A percentile compares a stretch with the other conserved stretches of the same genome.
phyloP scores from a whole-genome alignment of 2,329 filamentous ascomycete genomes.

The Calonectria multiphialidica region DNA sequence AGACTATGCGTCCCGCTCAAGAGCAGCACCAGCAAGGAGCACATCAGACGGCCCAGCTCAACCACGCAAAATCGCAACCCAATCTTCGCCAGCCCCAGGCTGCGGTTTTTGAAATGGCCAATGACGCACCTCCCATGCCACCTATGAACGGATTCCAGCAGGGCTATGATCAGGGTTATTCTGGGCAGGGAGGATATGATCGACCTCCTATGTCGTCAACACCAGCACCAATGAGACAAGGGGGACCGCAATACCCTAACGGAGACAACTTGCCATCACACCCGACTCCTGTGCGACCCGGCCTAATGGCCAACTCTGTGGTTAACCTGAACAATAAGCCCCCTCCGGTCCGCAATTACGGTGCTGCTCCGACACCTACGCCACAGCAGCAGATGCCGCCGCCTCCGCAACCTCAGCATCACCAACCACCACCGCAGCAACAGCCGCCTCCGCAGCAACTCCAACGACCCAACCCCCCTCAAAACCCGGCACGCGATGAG shows the following conservation, averaged over 20 bases:
- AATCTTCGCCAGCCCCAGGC: constrained; percentile 73
- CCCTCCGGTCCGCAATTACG: constrained; percentile 69
- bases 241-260: constrained; percentile 46
- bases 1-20: constrained; percentile 55
- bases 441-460: constrained; percentile 45
- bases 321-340: constrained; percentile 69
- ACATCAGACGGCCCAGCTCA: constrained; percentile 65
- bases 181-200: constrained; percentile 39
- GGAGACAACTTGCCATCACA: constrained; percentile 68
- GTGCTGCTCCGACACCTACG: constrained; percentile 57
- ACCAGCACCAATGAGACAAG: constrained; percentile 29
- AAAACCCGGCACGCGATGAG: constrained; percentile 46
- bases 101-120: constrained; percentile 81
- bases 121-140: constrained; percentile 67
- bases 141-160: constrained; percentile 45
- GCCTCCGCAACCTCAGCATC: constrained; percentile 42
- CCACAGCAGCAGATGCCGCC: constrained; percentile 36
- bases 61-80: constrained; percentile 75
- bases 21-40: constrained; percentile 62
- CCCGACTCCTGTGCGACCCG: constrained; percentile 72
- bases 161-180: constrained; percentile 41
- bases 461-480: constrained; percentile 33
- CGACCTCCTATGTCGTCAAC: constrained; percentile 24
- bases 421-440: constrained; percentile 43
- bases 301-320: constrained; percentile 70